Evolutionary conservation across 257 asterid genomes (phyloP).

Genomic region (Gentiana macrophylla): DNA sequence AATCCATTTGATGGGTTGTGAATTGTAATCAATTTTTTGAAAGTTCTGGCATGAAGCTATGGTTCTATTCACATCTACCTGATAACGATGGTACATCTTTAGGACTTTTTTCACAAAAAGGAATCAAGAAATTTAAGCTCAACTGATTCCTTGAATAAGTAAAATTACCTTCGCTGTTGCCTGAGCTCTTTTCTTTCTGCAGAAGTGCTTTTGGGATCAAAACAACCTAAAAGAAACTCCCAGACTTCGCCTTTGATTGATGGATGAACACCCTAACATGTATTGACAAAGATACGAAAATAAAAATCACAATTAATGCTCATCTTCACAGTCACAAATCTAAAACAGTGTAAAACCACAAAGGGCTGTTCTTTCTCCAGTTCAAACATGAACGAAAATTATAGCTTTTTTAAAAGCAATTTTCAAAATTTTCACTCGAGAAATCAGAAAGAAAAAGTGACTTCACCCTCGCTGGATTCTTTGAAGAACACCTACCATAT

Average conservation of each 20-base stretch:
- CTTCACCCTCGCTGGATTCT: slow-evolving; percentile 91
- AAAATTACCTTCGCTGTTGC: slow-evolving; percentile 54
- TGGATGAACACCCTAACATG: slow-evolving; percentile 81
- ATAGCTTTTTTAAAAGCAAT: no score
- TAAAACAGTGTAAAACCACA: not conserved
- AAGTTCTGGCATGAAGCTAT: not conserved
- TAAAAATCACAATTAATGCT: slow-evolving; percentile 8
- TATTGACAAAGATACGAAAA: slow-evolving; percentile 16
- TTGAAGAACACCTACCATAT: slow-evolving; percentile 87
- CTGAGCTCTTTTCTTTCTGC: slow-evolving; percentile 64
- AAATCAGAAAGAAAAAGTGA: slow-evolving; percentile 6
- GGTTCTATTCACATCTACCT: slow-evolving; percentile 2
- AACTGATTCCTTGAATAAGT: slow-evolving; percentile 6
- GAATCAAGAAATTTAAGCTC: not conserved
- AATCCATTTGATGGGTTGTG: no score
- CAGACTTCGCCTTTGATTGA: slow-evolving; percentile 84
- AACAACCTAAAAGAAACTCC: slow-evolving; percentile 95
- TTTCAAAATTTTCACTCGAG: no score
- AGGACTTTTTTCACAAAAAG: not conserved
- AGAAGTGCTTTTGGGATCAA: slow-evolving; percentile 73
- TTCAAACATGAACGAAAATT: no score
- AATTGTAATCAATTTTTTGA: not conserved
- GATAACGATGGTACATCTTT: not conserved
- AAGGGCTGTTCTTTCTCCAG: not conserved
- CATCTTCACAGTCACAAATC: slow-evolving; percentile 7